Conservation (phyloP, 1,139 yeast genomes). For the Yamadazyma diddensiae region DNA sequence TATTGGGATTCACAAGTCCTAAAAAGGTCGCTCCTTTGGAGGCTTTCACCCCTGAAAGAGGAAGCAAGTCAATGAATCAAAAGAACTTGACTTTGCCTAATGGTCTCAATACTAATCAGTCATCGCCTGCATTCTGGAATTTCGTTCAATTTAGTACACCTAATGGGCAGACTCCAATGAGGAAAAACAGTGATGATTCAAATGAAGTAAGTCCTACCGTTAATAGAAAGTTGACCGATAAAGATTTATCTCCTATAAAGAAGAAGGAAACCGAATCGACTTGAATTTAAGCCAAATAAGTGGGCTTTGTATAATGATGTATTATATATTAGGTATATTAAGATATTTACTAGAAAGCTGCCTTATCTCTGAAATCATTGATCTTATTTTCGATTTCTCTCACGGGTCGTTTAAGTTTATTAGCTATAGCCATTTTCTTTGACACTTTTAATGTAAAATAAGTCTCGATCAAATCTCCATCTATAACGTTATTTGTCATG, state of each 20-base stretch:
- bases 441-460: conserved; percentile 38
- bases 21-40: conserved; percentile 66
- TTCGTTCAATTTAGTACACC: conserved; percentile 77
- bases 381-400: conserved; percentile 61
- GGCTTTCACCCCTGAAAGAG: conserved; percentile 82
- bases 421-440: conserved; percentile 47
- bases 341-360: conserved; percentile 29
- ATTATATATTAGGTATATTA: conserved; percentile 7
- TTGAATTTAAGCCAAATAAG: neutral
- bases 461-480: conserved; percentile 81
- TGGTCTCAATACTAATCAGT: conserved; percentile 37
- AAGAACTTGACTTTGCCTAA: conserved; percentile 18
- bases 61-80: conserved; percentile 37
- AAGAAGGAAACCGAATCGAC: conserved; percentile 12
- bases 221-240: conserved; percentile 24
- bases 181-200: conserved; percentile 38
- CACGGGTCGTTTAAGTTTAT: conserved; percentile 52
- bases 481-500: conserved; percentile 73
- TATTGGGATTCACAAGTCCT: conserved; percentile 44
- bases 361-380: conserved; percentile 53
- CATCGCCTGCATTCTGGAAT: conserved; percentile 77
- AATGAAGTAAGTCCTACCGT: conserved; percentile 42
- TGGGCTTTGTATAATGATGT: conserved; percentile 7
- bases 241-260: conserved; percentile 14
- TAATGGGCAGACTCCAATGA: conserved; percentile 45